Evolutionary conservation across 2,329 filamentous ascomycete genomes (phyloP).

Genomic region (Aschersonia sp.): DNA sequence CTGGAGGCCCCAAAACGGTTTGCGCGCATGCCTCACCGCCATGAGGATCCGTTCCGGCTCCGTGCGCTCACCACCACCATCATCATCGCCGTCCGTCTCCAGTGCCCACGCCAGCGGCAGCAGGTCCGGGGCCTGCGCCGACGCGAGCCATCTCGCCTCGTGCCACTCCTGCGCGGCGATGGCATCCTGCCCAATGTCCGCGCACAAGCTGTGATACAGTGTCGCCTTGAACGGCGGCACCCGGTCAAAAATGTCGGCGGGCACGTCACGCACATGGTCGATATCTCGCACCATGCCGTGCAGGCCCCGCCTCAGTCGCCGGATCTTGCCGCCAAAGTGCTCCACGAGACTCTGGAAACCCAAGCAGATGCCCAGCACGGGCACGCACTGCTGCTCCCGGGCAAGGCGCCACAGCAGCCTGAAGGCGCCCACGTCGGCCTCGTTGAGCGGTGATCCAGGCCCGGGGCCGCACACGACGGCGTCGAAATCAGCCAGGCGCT

Average conservation of each 20-base stretch:
- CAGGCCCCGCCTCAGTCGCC: slow-evolving; percentile 53
- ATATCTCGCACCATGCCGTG: slow-evolving; percentile 70
- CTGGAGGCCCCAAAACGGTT: slow-evolving; percentile 76
- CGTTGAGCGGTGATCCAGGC: slow-evolving; percentile 61
- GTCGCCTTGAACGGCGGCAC: slow-evolving; percentile 52
- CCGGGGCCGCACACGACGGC: slow-evolving; percentile 85
- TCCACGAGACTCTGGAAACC: slow-evolving; percentile 74
- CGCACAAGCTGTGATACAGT: slow-evolving; percentile 57
- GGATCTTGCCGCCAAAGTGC: slow-evolving; percentile 51
- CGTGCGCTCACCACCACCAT: slow-evolving; percentile 14
- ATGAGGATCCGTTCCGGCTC: slow-evolving; percentile 49
- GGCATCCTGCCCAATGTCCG: slow-evolving; percentile 34
- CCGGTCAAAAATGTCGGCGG: slow-evolving; percentile 47
- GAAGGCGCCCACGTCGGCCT: slow-evolving; percentile 73
- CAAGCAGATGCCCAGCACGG: slow-evolving; percentile 76
- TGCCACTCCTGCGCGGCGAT: slow-evolving; percentile 21
- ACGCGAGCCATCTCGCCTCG: slow-evolving; percentile 23
- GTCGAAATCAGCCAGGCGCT: slow-evolving; percentile 45
- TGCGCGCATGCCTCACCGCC: slow-evolving; percentile 51
- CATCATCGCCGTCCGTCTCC: slow-evolving; percentile 21
- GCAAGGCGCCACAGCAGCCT: slow-evolving; percentile 56
- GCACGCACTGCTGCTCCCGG: slow-evolving; percentile 40
- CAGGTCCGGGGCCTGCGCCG: slow-evolving; percentile 22
- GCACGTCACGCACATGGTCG: slow-evolving; percentile 28
- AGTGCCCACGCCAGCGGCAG: slow-evolving; percentile 49